These are phyloP conservation scores for Xylariaceae sp. DNA, from an alignment of 2,329 filamentous ascomycete species.

Conservation along the genomic window DNA sequence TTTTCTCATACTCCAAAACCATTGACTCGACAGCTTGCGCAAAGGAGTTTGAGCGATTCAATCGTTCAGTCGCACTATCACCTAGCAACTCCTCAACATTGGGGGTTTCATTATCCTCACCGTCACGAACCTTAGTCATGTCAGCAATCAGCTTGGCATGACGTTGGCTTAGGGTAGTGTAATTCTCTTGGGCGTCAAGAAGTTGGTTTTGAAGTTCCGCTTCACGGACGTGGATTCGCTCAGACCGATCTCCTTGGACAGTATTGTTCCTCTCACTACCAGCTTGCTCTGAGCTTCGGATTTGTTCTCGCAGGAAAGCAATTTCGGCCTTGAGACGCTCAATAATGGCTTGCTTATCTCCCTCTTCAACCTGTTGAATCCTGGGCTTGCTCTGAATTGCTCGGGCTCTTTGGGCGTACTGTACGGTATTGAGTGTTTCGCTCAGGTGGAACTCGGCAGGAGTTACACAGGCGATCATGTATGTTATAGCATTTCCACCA, in stretches of 20 bases:
- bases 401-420: slow-evolving; percentile 92
- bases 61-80: slow-evolving; percentile 76
- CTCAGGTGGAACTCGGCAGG: slow-evolving; percentile 95
- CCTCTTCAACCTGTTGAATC: slow-evolving; percentile 90
- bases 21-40: slow-evolving; percentile 94
- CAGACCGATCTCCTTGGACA: slow-evolving; percentile 64
- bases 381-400: slow-evolving; percentile 97
- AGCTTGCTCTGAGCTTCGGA: slow-evolving; percentile 72
- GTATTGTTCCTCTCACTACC: slow-evolving; percentile 54
- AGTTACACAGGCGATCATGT: slow-evolving; percentile 99
- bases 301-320: slow-evolving; percentile 87
- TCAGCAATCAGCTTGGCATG: slow-evolving; percentile 96
- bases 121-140: slow-evolving; percentile 79
- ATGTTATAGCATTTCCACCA: slow-evolving; percentile 94
- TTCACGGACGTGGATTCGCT: slow-evolving; percentile 80
- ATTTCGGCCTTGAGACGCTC: slow-evolving; percentile 92
- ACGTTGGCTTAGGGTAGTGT: slow-evolving; percentile 82
- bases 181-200: slow-evolving; percentile 90
- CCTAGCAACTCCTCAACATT: slow-evolving; percentile 60
- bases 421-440: slow-evolving; percentile 94
- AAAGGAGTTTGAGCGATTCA: slow-evolving; percentile 94
- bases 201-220: slow-evolving; percentile 90
- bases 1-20: slow-evolving; percentile 97
- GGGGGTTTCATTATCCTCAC: slow-evolving; percentile 57
- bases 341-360: slow-evolving; percentile 90